These are phyloP conservation scores for Colletotrichum spinosum DNA, from an alignment of 2,329 filamentous ascomycete species.

Conservation along the genomic window DNA sequence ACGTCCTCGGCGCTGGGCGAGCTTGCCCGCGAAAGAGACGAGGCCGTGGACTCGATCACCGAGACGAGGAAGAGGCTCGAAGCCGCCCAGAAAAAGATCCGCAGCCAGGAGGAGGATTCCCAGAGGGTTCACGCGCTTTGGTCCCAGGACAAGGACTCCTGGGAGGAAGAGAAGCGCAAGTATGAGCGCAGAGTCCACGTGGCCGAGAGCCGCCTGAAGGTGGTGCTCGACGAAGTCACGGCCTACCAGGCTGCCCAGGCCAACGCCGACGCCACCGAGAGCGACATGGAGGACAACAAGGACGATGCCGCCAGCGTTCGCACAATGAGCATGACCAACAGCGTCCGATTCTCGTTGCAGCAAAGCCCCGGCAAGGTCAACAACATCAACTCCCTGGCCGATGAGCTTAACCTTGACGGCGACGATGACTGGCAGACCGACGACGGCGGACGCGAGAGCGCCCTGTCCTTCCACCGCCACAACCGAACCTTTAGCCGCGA, in stretches of 20 bases:
- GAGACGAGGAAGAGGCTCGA: constrained; percentile 86
- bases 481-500: constrained; percentile 68
- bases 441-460: constrained; percentile 75
- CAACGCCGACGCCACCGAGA: constrained; percentile 58
- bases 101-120: constrained; percentile 85
- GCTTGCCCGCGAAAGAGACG: constrained; percentile 86
- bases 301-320: constrained; percentile 81
- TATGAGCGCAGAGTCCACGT: constrained; percentile 89
- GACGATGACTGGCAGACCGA: constrained; percentile 80
- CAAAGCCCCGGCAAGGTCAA: constrained; percentile 61
- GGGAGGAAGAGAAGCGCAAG: constrained; percentile 85
- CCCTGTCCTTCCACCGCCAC: constrained; percentile 64
- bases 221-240: constrained; percentile 87
- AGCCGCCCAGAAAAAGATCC: constrained; percentile 78
- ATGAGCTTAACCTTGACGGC: constrained; percentile 89
- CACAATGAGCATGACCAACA: constrained; percentile 79
- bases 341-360: constrained; percentile 80
- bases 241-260: constrained; percentile 70
- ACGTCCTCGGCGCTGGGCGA: constrained; percentile 88
- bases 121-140: constrained; percentile 83
- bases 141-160: constrained; percentile 85
- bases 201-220: constrained; percentile 87
- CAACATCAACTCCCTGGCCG: constrained; percentile 83
- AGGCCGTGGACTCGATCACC: constrained; percentile 76
- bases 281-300: constrained; percentile 70